phyloP scores from a whole-genome alignment of 2,329 filamentous ascomycete genomes.

The Sporothrix sp. region DNA sequence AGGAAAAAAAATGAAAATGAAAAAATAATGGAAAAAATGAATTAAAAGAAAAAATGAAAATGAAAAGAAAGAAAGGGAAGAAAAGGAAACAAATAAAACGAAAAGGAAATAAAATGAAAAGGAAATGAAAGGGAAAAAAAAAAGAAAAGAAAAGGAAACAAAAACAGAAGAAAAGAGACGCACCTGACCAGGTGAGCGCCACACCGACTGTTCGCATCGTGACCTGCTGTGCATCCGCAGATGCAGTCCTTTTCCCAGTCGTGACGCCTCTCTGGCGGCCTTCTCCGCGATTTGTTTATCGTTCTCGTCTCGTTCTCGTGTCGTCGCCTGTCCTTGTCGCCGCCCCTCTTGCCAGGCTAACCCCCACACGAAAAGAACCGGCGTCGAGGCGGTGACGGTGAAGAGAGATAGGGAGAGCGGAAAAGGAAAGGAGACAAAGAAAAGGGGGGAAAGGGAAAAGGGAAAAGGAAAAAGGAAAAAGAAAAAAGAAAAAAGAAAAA shows the following conservation, averaged over 20 bases:
- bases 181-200: not conserved
- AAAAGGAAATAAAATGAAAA: not conserved
- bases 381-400: not conserved
- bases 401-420: not conserved
- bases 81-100: not conserved
- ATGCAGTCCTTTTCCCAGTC: no score
- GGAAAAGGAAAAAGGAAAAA: not conserved
- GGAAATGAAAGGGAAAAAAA: no score
- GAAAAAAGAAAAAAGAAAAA: not conserved
- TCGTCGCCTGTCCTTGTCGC: not conserved
- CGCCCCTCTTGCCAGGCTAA: not conserved
- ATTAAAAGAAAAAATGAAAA: not conserved
- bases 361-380: slow-evolving; percentile 8
- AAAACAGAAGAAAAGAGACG: not conserved
- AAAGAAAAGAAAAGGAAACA: not conserved
- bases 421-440: not conserved
- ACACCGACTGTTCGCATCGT: not conserved
- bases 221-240: no score
- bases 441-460: not conserved
- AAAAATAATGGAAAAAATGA: no score
- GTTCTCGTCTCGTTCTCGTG: not conserved
- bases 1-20: no score
- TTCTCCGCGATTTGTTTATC: not conserved
- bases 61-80: not conserved
- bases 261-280: no score